Percentiles rank a stretch among this genome's conserved stretches.
Evolutionary conservation across 139 green algal species (phyloP).

Genomic region (Chlamydomonas sphaeroides): DNA sequence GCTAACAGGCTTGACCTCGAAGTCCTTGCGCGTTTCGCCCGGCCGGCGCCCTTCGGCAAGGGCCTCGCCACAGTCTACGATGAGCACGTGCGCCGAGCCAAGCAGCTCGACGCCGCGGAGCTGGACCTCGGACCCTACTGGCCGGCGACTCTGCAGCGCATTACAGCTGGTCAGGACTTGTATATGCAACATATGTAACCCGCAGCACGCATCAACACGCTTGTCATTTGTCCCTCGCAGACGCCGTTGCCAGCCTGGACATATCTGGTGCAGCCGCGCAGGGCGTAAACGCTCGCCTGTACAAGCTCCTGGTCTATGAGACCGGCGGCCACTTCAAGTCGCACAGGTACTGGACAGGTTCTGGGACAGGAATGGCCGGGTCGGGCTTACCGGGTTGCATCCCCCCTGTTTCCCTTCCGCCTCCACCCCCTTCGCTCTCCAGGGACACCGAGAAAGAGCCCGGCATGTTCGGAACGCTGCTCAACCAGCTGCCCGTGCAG

Average conservation of each 20-base stretch:
- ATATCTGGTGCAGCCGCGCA: neutral
- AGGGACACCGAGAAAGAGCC: conserved; percentile 46
- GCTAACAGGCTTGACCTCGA: too few relatives aligned
- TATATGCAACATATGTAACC: too few relatives aligned
- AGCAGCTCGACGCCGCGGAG: conserved; percentile 2
- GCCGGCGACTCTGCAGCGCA: neutral
- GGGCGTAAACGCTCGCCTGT: conserved; percentile 4
- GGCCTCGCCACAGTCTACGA: conserved; percentile 23
- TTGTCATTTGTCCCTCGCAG: neutral
- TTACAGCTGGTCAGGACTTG: neutral
- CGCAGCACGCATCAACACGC: neutral
- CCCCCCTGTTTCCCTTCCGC: too few relatives aligned
- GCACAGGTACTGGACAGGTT: too few relatives aligned
- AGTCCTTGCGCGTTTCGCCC: too few relatives aligned
- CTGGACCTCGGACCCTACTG: conserved; percentile 11
- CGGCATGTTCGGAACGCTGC: conserved; percentile 45
- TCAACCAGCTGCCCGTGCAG: conserved; percentile 42
- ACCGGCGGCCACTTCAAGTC: conserved; percentile 41
- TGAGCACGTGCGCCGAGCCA: neutral
- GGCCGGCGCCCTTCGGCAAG: conserved; percentile 31
- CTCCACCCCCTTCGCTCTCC: too few relatives aligned
- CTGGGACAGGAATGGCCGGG: too few relatives aligned
- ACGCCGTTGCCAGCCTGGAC: neutral
- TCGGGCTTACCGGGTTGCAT: too few relatives aligned
- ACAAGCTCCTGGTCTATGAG: conserved; percentile 54